Evolutionary conservation across 495 filamentous ascomycete species (phyloP).

Genomic region (Articulospora tetracladia): DNA sequence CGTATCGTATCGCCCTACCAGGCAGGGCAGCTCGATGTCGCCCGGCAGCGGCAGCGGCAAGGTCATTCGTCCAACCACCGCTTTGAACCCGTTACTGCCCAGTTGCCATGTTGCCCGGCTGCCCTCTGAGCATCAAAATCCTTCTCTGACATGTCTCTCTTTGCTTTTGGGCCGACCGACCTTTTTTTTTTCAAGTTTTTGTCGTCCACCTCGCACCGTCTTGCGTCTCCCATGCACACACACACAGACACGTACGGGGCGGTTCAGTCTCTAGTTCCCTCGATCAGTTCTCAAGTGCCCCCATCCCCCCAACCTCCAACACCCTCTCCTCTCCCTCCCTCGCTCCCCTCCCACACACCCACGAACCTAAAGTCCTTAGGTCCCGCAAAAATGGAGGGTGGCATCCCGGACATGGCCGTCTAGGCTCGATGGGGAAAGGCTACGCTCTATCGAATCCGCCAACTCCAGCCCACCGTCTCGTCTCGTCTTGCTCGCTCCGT

Average conservation of each 20-base stretch:
- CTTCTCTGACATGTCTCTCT: background rate
- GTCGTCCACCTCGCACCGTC: background rate
- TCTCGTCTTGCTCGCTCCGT: background rate
- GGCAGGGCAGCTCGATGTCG: background rate
- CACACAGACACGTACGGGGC: too few species aligned
- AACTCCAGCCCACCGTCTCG: background rate
- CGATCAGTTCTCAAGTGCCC: background rate
- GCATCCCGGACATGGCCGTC: background rate
- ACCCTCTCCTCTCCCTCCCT: too few species aligned
- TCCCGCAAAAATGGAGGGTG: slow-evolving; percentile 9
- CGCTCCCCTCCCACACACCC: background rate
- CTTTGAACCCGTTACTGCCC: background rate
- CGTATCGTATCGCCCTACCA: background rate
- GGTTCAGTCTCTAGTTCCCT: too few species aligned
- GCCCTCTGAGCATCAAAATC: background rate
- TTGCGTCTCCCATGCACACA: too few species aligned
- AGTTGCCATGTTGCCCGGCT: too few species aligned
- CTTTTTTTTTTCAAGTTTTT: too few species aligned
- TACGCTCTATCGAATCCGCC: background rate
- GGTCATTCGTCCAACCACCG: slow-evolving; percentile 12
- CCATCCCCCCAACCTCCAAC: background rate
- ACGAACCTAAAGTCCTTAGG: slow-evolving; percentile 3
- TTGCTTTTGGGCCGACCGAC: slow-evolving; percentile 1
- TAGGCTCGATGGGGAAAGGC: background rate
- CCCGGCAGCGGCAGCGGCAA: background rate